These are phyloP conservation scores for Neonectria neomacrospora DNA, from an alignment of 2,329 filamentous ascomycete genomes.

Conservation along the genomic window DNA sequence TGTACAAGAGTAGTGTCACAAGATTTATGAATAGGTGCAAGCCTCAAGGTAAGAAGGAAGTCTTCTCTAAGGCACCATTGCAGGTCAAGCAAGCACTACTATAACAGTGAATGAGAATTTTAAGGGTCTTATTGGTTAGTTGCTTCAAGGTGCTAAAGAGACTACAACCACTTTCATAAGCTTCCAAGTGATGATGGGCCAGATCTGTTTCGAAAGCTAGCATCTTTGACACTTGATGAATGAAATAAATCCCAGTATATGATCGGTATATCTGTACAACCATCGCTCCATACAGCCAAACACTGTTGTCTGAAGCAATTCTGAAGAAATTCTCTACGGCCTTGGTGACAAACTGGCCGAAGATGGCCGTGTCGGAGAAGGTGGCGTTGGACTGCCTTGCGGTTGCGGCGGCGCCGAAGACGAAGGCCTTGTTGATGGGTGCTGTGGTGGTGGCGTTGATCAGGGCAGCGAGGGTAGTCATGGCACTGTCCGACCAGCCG, in stretches of 20 bases:
- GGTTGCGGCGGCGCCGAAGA: slow-evolving; percentile 51
- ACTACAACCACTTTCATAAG: background rate
- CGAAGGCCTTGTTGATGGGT: slow-evolving; percentile 53
- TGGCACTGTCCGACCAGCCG: slow-evolving; percentile 56
- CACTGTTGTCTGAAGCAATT: background rate
- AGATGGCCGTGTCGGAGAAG: slow-evolving; percentile 48
- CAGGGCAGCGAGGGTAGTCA: slow-evolving; percentile 51
- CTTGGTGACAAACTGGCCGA: slow-evolving; percentile 48
- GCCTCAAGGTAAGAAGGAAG: too few relatives aligned
- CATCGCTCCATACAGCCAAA: too few relatives aligned
- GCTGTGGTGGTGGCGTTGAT: slow-evolving; percentile 46
- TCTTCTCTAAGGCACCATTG: too few relatives aligned
- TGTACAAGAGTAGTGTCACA: too few relatives aligned
- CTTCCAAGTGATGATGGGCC: background rate
- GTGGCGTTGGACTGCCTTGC: slow-evolving; percentile 50
- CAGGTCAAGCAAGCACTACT: too few relatives aligned
- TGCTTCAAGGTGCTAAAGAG: too few relatives aligned
- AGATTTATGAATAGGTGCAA: too few relatives aligned
- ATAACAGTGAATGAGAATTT: too few relatives aligned
- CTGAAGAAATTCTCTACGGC: slow-evolving; percentile 46
- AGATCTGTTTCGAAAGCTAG: too few relatives aligned
- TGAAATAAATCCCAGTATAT: background rate
- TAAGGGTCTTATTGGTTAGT: too few relatives aligned
- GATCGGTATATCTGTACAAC: background rate
- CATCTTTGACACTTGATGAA: background rate